phyloP scores from a whole-genome alignment of 2,329 filamentous ascomycete species.

The Zymoseptoria tritici region DNA sequence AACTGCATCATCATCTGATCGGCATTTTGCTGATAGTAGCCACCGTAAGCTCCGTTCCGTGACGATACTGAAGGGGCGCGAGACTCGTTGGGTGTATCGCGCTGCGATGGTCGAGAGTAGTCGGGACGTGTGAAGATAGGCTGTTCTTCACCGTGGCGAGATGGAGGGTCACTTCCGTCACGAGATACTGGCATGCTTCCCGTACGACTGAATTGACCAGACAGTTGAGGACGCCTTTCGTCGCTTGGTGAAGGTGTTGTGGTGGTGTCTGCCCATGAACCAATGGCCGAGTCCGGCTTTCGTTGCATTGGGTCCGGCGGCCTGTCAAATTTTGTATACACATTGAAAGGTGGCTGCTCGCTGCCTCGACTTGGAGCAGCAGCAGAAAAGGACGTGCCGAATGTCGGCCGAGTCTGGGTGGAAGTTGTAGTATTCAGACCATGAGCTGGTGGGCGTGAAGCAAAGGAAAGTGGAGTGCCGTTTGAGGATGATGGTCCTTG shows the following conservation, averaged over 20 bases:
- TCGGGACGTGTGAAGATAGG: constrained; percentile 24
- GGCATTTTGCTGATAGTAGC: constrained; percentile 33
- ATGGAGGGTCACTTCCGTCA: constrained; percentile 50
- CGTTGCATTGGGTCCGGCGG: constrained; percentile 19
- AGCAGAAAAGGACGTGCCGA: constrained; percentile 16
- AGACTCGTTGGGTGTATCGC: constrained; percentile 17
- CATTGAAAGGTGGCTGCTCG: constrained; percentile 24
- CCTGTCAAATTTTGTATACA: constrained; percentile 31
- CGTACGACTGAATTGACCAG: constrained; percentile 39
- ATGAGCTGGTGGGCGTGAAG: constrained; percentile 19
- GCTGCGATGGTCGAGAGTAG: constrained; percentile 14
- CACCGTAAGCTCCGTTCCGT: constrained; percentile 33
- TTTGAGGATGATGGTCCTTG: constrained; percentile 28
- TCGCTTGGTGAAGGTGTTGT: constrained; percentile 36
- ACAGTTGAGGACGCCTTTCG: constrained; percentile 34
- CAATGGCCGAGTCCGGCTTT: constrained; percentile 21
- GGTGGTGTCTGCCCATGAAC: constrained; percentile 14
- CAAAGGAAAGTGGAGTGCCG: constrained; percentile 18
- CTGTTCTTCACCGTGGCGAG: constrained; percentile 43
- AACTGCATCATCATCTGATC: constrained; percentile 33
- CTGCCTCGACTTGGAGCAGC: constrained; percentile 13
- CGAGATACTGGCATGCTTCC: constrained; percentile 43
- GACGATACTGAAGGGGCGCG: constrained; percentile 42
- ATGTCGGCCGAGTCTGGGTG: constrained; percentile 17
- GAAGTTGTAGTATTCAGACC: constrained; percentile 18